These are phyloP conservation scores for Gnomoniopsis sp. DNA, from an alignment of 2,329 filamentous ascomycete genomes.

Conservation along the genomic window DNA sequence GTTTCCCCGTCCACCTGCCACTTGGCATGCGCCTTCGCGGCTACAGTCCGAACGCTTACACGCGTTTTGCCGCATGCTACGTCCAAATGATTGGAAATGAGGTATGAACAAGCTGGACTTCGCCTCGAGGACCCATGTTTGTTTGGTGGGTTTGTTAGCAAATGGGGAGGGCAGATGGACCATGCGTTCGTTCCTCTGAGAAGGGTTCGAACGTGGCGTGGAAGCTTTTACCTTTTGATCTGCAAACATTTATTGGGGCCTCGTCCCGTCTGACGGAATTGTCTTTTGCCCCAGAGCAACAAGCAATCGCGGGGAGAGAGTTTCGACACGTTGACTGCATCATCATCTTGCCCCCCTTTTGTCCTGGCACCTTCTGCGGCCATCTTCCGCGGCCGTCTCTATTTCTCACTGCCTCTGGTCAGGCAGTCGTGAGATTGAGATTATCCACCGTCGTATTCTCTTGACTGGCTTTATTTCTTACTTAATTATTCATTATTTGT, in stretches of 20 bases:
- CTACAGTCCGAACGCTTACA: not conserved
- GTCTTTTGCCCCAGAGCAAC: not conserved
- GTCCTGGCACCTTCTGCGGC: not conserved
- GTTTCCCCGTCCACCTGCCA: too few relatives aligned
- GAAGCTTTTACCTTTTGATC: too few relatives aligned
- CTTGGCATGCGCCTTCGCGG: not conserved
- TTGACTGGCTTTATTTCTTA: constrained; percentile 9
- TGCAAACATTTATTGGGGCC: constrained; percentile 1
- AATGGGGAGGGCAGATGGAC: constrained; percentile 12
- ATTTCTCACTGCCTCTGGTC: constrained; percentile 1
- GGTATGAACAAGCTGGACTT: constrained; percentile 11
- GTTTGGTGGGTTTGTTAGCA: not conserved
- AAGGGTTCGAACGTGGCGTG: not conserved
- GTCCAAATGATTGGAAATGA: constrained; percentile 6
- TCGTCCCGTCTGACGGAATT: constrained; percentile 4
- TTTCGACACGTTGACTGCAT: constrained; percentile 5
- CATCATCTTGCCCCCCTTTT: constrained; percentile 4
- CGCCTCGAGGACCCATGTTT: not conserved
- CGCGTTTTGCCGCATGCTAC: constrained; percentile 6
- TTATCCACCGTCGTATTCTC: constrained; percentile 12
- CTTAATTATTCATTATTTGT: not conserved
- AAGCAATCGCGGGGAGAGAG: not conserved
- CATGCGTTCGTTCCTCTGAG: not conserved
- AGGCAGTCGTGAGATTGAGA: constrained; percentile 6
- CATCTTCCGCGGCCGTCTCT: not conserved